These are phyloP conservation scores for Paramyrothecium sp. DNA, from an alignment of 2,329 filamentous ascomycete species.

Conservation along the genomic window DNA sequence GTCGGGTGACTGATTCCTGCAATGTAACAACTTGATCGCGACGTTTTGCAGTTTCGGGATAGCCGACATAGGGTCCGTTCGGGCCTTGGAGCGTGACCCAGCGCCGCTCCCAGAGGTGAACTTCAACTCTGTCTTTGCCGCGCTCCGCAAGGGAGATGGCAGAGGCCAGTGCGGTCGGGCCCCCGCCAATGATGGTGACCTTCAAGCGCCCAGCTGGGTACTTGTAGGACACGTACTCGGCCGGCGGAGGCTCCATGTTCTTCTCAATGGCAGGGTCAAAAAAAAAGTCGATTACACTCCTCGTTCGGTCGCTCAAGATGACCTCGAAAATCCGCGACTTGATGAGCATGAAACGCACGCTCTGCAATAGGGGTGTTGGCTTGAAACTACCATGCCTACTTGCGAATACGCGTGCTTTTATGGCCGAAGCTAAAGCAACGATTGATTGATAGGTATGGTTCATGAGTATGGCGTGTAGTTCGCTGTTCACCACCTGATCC, in stretches of 20 bases:
- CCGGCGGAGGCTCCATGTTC: conserved; percentile 18
- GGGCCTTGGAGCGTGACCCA: conserved; percentile 21
- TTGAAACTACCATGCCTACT: conserved; percentile 26
- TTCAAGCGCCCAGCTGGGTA: conserved; percentile 25
- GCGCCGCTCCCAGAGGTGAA: conserved; percentile 32
- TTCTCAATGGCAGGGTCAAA: conserved; percentile 30
- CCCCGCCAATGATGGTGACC: conserved; percentile 29
- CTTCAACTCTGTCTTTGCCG: conserved; percentile 25
- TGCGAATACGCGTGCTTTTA: conserved; percentile 24
- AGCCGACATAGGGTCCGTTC: conserved; percentile 20
- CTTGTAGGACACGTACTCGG: conserved; percentile 20
- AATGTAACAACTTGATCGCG: conserved; percentile 34
- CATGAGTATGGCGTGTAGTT: conserved; percentile 25
- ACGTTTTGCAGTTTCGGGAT: conserved; percentile 24
- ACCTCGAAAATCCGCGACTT: conserved; percentile 21
- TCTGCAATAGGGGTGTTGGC: conserved; percentile 27
- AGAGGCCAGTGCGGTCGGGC: conserved; percentile 27
- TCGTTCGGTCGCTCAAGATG: conserved; percentile 18
- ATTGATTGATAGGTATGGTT: conserved; percentile 21
- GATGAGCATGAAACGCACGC: conserved; percentile 31
- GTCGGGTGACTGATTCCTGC: conserved; percentile 29
- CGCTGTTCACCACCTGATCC: conserved; percentile 16
- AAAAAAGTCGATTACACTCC: conserved; percentile 30
- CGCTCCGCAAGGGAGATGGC: conserved; percentile 33
- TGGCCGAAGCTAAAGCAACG: conserved; percentile 21